Evolutionary conservation across 2,329 filamentous ascomycete species (phyloP), one percentile per base, ranked within the genome.

Genomic region (Stemphylium vesicarium): DNA sequence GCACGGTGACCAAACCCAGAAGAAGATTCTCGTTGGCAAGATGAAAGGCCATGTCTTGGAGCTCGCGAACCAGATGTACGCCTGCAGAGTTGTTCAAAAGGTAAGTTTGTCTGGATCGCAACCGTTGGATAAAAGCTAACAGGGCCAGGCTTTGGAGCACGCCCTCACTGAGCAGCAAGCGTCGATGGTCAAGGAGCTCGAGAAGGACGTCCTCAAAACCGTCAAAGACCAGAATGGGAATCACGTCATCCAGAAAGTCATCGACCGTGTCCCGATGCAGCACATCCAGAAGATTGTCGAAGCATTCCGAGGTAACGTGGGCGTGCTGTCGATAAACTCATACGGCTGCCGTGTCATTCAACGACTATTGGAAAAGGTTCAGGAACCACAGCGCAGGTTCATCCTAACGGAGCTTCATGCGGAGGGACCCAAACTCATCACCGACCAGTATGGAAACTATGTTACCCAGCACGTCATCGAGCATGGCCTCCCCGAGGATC

Each of bases 301-400:
- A 45, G 87, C 89, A 2, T 89, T 97, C 78, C 85, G 84, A 45
- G 88, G 88, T 8, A 86, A 93, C 56, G 88, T 96, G 16, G 85
- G 86, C 39, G 79, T 83, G 41, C 83, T 97, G 31, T 88, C 92
- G 1, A 84, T 86, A 0, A 91, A 99, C 74, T 83, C 86, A 5
- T 97, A 93, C 68, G 95, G 91, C 18, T 99, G 95, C 74, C 88
- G 95, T 2, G 92, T 99, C 48, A 89, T 99, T 40, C 95, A 99
- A 76, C 85, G 94, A 16, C 90, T 96, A 78, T 82, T 99, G 1
- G 95, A 98, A 75, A 82, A 91, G 69, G 92, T 91, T 48, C 86
- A 88, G 13, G 85, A 89, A 36, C 80, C 82, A 1, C 89, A 95
- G 67, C 89, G 88, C 75, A 80, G 82, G 42, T 83, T 82, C 29